Conservation (phyloP, 192 early-diverging fungal genomes). For the Kickxella alabastrina region DNA sequence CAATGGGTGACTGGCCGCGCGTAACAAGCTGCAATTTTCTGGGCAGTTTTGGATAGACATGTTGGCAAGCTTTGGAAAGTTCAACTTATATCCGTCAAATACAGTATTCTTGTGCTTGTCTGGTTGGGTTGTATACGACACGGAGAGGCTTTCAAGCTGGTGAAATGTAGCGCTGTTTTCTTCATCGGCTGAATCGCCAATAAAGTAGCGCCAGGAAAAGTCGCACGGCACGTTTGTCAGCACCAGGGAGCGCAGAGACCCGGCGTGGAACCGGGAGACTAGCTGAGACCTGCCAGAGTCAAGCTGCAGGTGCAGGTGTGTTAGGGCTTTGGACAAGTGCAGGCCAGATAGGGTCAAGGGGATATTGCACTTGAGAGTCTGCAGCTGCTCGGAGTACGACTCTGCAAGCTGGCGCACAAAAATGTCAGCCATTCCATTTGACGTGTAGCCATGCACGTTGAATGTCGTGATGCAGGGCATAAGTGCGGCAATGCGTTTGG, state of each 20-base stretch:
- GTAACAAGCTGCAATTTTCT: background rate
- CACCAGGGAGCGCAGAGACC: background rate
- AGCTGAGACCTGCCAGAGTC: background rate
- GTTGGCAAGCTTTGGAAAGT: background rate
- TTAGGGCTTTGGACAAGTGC: background rate
- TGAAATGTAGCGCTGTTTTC: background rate
- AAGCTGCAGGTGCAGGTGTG: conserved; percentile 3
- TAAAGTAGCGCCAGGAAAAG: conserved; percentile 3
- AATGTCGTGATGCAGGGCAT: background rate
- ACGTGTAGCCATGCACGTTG: conserved; percentile 4
- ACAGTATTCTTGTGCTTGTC: background rate
- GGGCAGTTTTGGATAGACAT: background rate
- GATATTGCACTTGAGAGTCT: conserved; percentile 1
- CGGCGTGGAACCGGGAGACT: background rate
- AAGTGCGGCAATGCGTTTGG: background rate
- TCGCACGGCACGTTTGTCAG: conserved; percentile 2
- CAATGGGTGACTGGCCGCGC: background rate
- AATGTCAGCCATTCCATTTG: background rate
- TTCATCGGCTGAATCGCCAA: background rate
- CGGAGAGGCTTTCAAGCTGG: background rate
- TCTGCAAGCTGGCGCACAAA: background rate
- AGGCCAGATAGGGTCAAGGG: background rate
- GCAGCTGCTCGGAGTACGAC: background rate
- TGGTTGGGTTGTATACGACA: background rate
- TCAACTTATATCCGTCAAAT: background rate